phyloP scores from a whole-genome alignment of 306 rosid genomes.

The Vicia villosa region DNA sequence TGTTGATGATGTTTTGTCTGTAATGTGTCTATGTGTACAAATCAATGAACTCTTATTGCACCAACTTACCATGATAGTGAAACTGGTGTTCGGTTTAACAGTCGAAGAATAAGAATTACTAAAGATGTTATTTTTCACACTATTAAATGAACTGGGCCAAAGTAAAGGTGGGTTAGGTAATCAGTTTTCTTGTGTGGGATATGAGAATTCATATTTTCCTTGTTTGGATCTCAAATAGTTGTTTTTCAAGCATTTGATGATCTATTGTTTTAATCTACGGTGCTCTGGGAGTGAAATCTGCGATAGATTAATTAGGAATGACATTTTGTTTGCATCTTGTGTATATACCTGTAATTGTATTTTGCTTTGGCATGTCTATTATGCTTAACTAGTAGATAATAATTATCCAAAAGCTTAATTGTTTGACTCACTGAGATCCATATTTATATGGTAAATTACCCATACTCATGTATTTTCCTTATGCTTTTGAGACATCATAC shows the following conservation, averaged over 20 bases:
- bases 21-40: slow-evolving; percentile 6
- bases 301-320: slow-evolving; percentile 2
- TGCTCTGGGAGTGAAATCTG: slow-evolving; percentile 1
- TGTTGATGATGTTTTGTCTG: background rate
- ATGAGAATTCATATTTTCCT: slow-evolving; percentile 7
- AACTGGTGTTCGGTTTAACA: slow-evolving; percentile 6
- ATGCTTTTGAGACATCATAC: slow-evolving; percentile 5
- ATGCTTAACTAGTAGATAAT: background rate
- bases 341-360: background rate
- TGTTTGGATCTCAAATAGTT: background rate
- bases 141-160: slow-evolving; percentile 2
- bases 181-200: background rate
- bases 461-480: background rate
- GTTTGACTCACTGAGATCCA: slow-evolving; percentile 10
- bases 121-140: background rate
- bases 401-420: slow-evolving; percentile 5
- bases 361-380: background rate
- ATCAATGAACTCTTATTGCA: background rate
- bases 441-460: background rate
- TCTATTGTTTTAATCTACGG: background rate
- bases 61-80: background rate
- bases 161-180: slow-evolving; percentile 5
- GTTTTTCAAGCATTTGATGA: background rate
- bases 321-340: background rate
- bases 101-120: slow-evolving; percentile 7